Conservation (phyloP, 2,329 filamentous ascomycete species). For the Penicillium sumatraense region DNA sequence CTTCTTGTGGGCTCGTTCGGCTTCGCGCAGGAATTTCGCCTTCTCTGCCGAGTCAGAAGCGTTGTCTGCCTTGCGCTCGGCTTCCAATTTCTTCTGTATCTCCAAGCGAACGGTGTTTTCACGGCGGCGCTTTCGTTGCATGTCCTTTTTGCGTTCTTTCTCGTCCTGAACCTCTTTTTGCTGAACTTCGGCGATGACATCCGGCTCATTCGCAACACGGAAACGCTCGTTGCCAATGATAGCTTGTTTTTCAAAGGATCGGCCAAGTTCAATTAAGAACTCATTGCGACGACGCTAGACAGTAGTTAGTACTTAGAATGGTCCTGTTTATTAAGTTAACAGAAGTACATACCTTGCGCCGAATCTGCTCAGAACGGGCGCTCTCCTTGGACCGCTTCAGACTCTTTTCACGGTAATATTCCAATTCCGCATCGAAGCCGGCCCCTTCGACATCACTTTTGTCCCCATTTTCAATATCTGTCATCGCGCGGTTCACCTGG, state of each 20-base stretch:
- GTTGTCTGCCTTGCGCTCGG: slow-evolving; percentile 75
- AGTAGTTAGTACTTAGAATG: slow-evolving; percentile 22
- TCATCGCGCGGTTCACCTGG: slow-evolving; percentile 70
- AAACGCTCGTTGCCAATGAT: slow-evolving; percentile 76
- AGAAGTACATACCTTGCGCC: slow-evolving; percentile 63
- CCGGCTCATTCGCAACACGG: slow-evolving; percentile 75
- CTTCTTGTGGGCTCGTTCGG: slow-evolving; percentile 89
- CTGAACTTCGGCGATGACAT: slow-evolving; percentile 83
- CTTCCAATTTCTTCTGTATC: slow-evolving; percentile 77
- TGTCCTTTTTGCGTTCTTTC: slow-evolving; percentile 99
- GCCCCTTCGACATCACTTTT: slow-evolving; percentile 62
- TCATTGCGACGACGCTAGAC: slow-evolving; percentile 62
- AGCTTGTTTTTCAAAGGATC: slow-evolving; percentile 69
- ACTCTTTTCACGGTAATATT: slow-evolving; percentile 58
- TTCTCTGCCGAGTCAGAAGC: slow-evolving; percentile 83
- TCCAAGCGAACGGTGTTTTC: slow-evolving; percentile 95
- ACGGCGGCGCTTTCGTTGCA: slow-evolving; percentile 94
- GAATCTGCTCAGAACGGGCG: slow-evolving; percentile 64
- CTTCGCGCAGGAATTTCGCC: slow-evolving; percentile 79
- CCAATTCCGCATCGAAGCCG: slow-evolving; percentile 56
- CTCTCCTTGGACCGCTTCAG: slow-evolving; percentile 73
- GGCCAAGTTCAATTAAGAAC: slow-evolving; percentile 60
- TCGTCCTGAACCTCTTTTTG: slow-evolving; percentile 89
- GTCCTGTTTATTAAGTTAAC: too few species aligned
- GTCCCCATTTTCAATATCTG: slow-evolving; percentile 60